Percentiles rank a stretch among this genome's conserved stretches.
Evolutionary conservation across 805 yeast genomes (phyloP).

Genomic region (Ogataea neopini): DNA sequence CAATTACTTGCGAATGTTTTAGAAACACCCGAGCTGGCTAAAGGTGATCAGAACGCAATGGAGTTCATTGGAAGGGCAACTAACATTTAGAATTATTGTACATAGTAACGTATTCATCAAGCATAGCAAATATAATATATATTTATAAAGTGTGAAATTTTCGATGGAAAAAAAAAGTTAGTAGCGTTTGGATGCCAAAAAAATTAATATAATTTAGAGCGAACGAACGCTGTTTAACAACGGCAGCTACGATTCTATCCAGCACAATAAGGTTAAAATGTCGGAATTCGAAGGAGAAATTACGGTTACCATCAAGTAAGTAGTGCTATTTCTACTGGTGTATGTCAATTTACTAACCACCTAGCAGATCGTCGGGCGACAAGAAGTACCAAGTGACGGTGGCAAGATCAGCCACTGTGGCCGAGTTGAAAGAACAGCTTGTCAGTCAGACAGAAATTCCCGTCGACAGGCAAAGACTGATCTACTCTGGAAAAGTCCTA

Average conservation of each 20-base stretch:
- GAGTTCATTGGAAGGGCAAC: constrained; percentile 42
- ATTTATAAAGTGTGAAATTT: too few relatives aligned
- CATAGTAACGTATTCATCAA: too few relatives aligned
- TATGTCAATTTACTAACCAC: constrained; percentile 6
- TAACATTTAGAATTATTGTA: constrained; percentile 6
- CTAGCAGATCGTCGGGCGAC: constrained; percentile 59
- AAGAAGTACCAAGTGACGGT: constrained; percentile 70
- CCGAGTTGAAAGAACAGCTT: constrained; percentile 66
- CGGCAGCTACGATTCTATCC: neutral
- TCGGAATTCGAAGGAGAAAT: constrained; percentile 17
- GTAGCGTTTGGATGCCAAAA: neutral
- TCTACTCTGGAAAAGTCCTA: constrained; percentile 91
- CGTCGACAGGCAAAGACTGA: constrained; percentile 79
- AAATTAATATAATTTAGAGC: neutral
- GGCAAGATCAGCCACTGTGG: constrained; percentile 54
- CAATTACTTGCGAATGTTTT: constrained; percentile 76
- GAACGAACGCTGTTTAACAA: neutral
- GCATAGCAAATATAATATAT: too few relatives aligned
- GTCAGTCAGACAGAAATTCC: constrained; percentile 65
- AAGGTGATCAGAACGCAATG: constrained; percentile 78
- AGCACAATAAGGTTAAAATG: neutral
- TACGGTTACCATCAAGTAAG: constrained; percentile 34
- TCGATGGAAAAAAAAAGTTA: neutral
- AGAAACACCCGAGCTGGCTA: constrained; percentile 56
- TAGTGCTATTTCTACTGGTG: neutral